Base-by-base conservation (phyloP, 176 grass and related monocot species). In the Tillandsia leiboldiana region DNA sequence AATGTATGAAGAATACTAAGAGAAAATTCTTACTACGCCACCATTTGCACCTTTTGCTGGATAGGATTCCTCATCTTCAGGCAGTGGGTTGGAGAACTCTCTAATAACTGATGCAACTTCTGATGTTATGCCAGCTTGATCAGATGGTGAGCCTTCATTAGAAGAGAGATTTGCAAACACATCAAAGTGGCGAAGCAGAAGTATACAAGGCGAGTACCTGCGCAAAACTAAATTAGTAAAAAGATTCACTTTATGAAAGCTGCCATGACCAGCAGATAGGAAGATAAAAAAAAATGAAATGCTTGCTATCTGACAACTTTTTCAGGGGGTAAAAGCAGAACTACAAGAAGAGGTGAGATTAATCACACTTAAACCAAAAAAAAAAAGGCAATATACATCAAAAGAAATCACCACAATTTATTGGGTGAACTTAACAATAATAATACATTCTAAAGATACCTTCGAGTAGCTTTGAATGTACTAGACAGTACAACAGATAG, bases 141-240 rank as follows among this genome's bases (percentile, higher is more conserved):
- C 89, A 82, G 84, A 88, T 71, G 77, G 80, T 90, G 86, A 67
- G 12, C 87, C 82, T 74, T 93, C 87, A 14, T 73, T 87, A 62
- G 87, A 90, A 77, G 89, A 93, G 61, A 86, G 26, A 80, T 86
- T 93, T 15, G 79, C 77, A 77, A 99, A 87, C 49, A 77, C 81
- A 78, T 93, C 82, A 53, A 93, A 93, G 64, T 99, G 84, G 42
- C 82, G 87, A 79, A 93, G 87, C 77, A 99, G 74, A 68, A 99
- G 64, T 80, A 99, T 81, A 81, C 79, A 93, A 65, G 94, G 94
- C 69, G 84, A 89, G 75, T 90, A 93, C 85, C 89, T 99, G 87
- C 71, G 70, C 42, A 78, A 91, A 81, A 75, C 53, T 42, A 71
- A 65, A 74, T 77, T 24, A 72, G 67, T 13, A 50, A 17, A 20